phyloP scores from a whole-genome alignment of 768 basidiomycete species.

The Pisolithus sp. region DNA sequence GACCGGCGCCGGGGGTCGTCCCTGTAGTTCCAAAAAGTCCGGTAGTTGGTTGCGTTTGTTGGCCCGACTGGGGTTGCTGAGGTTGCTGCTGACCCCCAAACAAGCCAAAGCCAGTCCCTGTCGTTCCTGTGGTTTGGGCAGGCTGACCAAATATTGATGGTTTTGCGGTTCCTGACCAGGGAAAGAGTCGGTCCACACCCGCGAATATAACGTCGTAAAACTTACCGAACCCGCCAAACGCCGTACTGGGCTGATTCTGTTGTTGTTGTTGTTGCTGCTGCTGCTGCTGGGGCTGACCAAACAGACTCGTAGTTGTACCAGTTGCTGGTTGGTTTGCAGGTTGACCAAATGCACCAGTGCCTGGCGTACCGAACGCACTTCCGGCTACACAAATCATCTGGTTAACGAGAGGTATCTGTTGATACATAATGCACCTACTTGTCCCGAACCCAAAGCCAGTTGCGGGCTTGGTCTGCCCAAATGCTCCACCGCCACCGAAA shows the following conservation, averaged over 20 bases:
- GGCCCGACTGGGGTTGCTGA: conserved; percentile 12
- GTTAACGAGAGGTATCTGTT: conserved; percentile 1
- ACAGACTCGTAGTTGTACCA: conserved; percentile 18
- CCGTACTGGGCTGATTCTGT: conserved; percentile 21
- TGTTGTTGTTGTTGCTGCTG: too few relatives aligned
- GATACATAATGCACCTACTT: conserved; percentile 7
- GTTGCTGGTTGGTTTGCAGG: conserved; percentile 17
- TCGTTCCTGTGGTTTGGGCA: conserved; percentile 30
- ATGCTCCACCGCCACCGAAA: conserved; percentile 29
- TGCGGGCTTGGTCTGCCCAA: conserved; percentile 28
- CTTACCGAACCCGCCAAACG: conserved; percentile 38
- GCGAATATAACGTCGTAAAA: not conserved
- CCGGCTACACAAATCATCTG: conserved; percentile 4
- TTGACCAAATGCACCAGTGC: conserved; percentile 23
- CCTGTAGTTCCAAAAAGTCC: conserved; percentile 26
- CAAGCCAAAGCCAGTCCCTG: conserved; percentile 31
- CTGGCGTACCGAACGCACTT: conserved; percentile 20
- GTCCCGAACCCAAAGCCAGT: conserved; percentile 25
- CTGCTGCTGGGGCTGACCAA: conserved; percentile 33
- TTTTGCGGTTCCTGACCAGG: conserved; percentile 30
- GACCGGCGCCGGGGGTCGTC: conserved; percentile 15
- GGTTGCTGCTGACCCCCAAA: conserved; percentile 23
- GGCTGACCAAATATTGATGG: conserved; percentile 46
- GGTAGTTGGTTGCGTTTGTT: conserved; percentile 19
- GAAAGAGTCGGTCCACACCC: not conserved